phyloP scores from a whole-genome alignment of 2,329 filamentous ascomycete genomes.

The Biscogniauxia marginata region DNA sequence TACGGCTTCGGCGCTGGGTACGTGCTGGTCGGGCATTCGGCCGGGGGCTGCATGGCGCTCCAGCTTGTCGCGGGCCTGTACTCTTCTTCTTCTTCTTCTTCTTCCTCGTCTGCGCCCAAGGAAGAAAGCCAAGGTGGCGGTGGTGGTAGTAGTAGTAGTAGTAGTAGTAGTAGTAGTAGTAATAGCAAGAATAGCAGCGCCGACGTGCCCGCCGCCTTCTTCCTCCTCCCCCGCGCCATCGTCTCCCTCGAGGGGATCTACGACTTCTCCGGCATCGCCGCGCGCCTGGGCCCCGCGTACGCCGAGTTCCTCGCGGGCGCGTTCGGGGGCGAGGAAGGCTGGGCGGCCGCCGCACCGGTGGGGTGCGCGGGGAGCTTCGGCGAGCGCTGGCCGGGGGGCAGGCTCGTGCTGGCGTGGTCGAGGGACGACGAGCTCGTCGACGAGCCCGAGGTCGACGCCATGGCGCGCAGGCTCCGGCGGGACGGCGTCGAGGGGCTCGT shows the following conservation, averaged over 20 bases:
- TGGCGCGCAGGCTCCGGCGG: slow-evolving; percentile 48
- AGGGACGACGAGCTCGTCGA: slow-evolving; percentile 51
- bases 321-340: slow-evolving; percentile 55
- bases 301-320: slow-evolving; percentile 56
- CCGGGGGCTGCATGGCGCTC: slow-evolving; percentile 61
- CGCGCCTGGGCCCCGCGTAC: slow-evolving; percentile 50
- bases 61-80: slow-evolving; percentile 49
- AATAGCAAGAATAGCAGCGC: no score
- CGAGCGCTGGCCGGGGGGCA: slow-evolving; percentile 34
- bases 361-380: slow-evolving; percentile 42
- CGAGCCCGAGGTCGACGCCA: slow-evolving; percentile 56
- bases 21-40: slow-evolving; percentile 61
- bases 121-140: no score
- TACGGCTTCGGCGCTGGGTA: slow-evolving; percentile 47
- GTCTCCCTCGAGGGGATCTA: slow-evolving; percentile 67
- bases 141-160: slow-evolving; percentile 18
- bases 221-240: slow-evolving; percentile 49
- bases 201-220: background rate
- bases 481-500: slow-evolving; percentile 35
- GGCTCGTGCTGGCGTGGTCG: slow-evolving; percentile 44
- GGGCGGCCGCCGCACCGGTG: slow-evolving; percentile 57
- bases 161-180: slow-evolving; percentile 12
- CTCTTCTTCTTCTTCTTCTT: background rate
- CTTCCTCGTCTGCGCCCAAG: slow-evolving; percentile 1
- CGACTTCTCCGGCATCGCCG: slow-evolving; percentile 55